phyloP scores from a whole-genome alignment of 345 rosid species.

The Abelmoschus esculentus region DNA sequence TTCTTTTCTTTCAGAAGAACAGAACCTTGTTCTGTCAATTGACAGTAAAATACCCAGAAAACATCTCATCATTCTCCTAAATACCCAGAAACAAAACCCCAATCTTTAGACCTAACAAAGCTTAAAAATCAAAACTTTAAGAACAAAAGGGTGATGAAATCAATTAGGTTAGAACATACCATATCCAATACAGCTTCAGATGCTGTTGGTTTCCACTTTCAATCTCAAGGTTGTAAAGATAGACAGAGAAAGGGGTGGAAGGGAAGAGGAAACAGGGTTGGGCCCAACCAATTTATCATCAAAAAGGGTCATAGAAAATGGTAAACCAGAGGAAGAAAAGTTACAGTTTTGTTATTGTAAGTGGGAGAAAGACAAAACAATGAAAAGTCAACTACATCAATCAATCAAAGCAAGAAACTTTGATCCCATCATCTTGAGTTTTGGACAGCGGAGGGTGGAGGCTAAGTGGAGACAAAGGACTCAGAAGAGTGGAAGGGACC shows the following conservation, averaged over 20 bases:
- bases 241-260: neutral
- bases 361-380: neutral
- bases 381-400: slow-evolving; percentile 20
- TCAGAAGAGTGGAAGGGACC: slow-evolving; percentile 5
- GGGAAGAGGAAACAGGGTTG: neutral
- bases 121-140: neutral
- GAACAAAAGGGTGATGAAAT: neutral
- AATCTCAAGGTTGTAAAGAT: neutral
- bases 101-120: neutral
- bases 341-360: neutral
- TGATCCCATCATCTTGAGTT: no score
- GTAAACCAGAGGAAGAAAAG: neutral
- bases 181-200: slow-evolving; percentile 18
- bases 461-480: neutral
- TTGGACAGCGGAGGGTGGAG: neutral
- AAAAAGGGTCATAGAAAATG: neutral
- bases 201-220: slow-evolving; percentile 1
- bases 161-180: slow-evolving; percentile 16
- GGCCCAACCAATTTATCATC: slow-evolving; percentile 16
- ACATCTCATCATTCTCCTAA: slow-evolving; percentile 11
- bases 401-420: neutral
- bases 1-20: neutral
- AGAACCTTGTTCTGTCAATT: neutral
- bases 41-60: neutral
- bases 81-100: slow-evolving; percentile 12